Evolutionary conservation across 306 rosid genomes (phyloP), one percentile per base, ranked within the genome.

Genomic region (Gleditsia sinensis): DNA sequence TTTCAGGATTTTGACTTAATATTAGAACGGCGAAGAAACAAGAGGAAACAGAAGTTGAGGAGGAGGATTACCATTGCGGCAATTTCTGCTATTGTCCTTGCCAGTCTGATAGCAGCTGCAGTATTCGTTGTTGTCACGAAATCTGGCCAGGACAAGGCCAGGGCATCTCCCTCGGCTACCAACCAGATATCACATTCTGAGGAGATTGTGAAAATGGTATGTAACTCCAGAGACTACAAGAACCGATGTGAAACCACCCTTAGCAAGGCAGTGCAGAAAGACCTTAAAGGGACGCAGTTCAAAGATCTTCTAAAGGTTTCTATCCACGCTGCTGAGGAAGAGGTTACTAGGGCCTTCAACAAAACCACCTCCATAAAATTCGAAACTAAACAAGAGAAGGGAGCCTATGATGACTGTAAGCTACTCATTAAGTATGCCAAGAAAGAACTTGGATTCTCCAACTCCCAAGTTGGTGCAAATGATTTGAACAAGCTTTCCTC

Each of bases 391-490:
- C n/a, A n/a, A n/a, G n/a, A n/a, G n/a, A n/a, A n/a, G n/a, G n/a
- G n/a, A n/a, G n/a, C n/a, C n/a, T n/a, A 81, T 14, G 89, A 80
- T n/a, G 95, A 87, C 56, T 90, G 97, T 62, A 76, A 84, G 67
- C 21, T 3, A 7, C 50, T 90, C 10, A 21, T 88, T 19, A 53
- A 67, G 0, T 85, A 83, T 11, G 93, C 95, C 10, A 58, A 60
- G 80, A 85, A 84, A 7, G 95, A 93, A 27, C 48, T 92, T 1
- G 80, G 69, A 7, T 34, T 49, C 9, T 81, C 96, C 0, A 48
- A 78, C 28, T 32, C 58, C 3, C 56, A 70, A 40, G 71, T 86
- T 3, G 51, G 56, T 0, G 20, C 9, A 2, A 37, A 19, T 34
- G 73, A 39, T 3, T 39, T 0, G 4, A n/a, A n/a, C n/a, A n/a